Conservation (phyloP, 495 filamentous ascomycete genomes). For the Hyaloscypha variabilis region DNA sequence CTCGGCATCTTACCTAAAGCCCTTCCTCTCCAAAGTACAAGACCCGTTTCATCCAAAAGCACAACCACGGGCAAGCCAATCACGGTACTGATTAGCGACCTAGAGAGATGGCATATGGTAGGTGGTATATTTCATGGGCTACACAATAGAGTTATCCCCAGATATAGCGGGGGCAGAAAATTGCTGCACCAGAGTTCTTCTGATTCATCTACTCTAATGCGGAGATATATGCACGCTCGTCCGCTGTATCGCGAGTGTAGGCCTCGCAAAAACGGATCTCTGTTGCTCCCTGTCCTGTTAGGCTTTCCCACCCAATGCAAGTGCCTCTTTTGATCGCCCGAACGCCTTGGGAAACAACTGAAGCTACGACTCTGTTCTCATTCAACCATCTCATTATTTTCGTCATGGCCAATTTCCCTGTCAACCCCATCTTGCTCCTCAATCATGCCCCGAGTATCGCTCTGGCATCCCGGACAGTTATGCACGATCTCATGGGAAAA, state of each 20-base stretch:
- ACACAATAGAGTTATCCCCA: too few species aligned
- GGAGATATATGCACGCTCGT: too few species aligned
- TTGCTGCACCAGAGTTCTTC: not conserved
- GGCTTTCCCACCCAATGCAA: conserved; percentile 6
- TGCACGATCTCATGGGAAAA: conserved; percentile 92
- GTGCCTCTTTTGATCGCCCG: not conserved
- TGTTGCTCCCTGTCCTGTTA: not conserved
- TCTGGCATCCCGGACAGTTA: conserved; percentile 95
- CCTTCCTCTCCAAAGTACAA: too few species aligned
- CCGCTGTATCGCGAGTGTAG: too few species aligned
- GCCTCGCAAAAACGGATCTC: not conserved
- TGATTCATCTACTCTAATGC: too few species aligned
- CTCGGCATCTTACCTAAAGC: too few species aligned
- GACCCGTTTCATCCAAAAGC: too few species aligned
- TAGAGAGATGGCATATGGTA: too few species aligned
- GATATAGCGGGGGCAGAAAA: not conserved
- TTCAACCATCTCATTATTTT: conserved; percentile 1
- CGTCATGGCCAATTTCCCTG: not conserved
- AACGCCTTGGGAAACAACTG: not conserved
- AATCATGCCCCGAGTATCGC: conserved; percentile 40
- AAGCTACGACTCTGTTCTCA: not conserved
- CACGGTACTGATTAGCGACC: too few species aligned
- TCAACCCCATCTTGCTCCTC: conserved; percentile 1
- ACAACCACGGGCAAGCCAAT: too few species aligned
- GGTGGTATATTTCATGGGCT: too few species aligned